A percentile compares a stretch with the other conserved stretches of the same genome.
Conservation (phyloP, 371 early-diverging fungal species). For the Blakeslea trispora region DNA sequence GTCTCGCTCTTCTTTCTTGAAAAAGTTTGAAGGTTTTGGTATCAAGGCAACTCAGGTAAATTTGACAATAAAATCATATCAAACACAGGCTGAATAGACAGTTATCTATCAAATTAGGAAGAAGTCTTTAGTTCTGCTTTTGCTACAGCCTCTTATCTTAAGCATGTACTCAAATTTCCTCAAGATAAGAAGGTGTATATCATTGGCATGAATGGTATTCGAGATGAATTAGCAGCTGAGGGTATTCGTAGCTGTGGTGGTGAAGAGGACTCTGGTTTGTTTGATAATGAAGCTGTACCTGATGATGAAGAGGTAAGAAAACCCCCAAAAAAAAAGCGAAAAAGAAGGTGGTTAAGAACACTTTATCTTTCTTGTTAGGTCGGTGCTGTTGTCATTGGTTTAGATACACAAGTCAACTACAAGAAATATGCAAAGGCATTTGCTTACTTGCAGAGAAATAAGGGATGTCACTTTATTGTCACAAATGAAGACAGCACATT, state of each 20-base stretch:
- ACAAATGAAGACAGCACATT: slow-evolving; percentile 93
- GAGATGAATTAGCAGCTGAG: slow-evolving; percentile 78
- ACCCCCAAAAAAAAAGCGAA: too few relatives aligned
- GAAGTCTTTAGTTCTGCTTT: slow-evolving; percentile 95
- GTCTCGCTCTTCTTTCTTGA: slow-evolving; percentile 76
- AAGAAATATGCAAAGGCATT: slow-evolving; percentile 89
- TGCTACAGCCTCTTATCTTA: slow-evolving; percentile 92
- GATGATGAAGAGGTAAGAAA: slow-evolving; percentile 46
- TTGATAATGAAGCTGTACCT: slow-evolving; percentile 38
- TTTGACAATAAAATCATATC: background rate
- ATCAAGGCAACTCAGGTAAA: slow-evolving; percentile 71
- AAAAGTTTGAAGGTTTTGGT: slow-evolving; percentile 81
- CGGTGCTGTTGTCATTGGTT: slow-evolving; percentile 90
- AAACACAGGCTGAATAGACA: too few relatives aligned
- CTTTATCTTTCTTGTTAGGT: slow-evolving; percentile 31
- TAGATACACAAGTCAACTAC: slow-evolving; percentile 89
- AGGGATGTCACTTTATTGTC: slow-evolving; percentile 81
- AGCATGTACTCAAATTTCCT: slow-evolving; percentile 77
- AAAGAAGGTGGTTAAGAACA: too few relatives aligned
- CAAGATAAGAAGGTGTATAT: slow-evolving; percentile 88
- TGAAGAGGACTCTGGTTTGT: slow-evolving; percentile 42
- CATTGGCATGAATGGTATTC: slow-evolving; percentile 89
- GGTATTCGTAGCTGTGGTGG: slow-evolving; percentile 69
- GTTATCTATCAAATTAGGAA: slow-evolving; percentile 46
- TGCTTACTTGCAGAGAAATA: slow-evolving; percentile 73